Evolutionary conservation across 306 rosid genomes (phyloP).

Genomic region (Luffa acutangula): DNA sequence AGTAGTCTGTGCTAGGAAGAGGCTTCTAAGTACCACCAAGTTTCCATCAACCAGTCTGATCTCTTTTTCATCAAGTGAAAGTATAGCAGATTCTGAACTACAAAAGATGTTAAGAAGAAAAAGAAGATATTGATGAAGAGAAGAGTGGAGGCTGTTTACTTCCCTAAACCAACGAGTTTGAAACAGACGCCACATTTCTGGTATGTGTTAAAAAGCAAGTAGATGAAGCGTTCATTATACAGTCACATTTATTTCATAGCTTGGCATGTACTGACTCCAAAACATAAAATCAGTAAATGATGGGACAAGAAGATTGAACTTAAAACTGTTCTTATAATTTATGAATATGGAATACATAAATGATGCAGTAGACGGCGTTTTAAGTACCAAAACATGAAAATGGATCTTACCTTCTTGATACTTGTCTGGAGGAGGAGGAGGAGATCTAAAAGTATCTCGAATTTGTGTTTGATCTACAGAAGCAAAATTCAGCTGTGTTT

Average conservation of each 20-base stretch:
- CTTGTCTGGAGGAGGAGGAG: conserved; percentile 45
- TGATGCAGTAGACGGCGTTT: neutral
- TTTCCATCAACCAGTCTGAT: neutral
- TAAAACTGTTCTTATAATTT: neutral
- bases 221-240: neutral
- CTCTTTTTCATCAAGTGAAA: neutral
- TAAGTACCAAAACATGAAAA: neutral
- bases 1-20: neutral
- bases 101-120: neutral
- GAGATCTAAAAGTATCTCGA: conserved; percentile 24
- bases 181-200: neutral
- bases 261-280: neutral
- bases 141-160: neutral
- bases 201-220: neutral
- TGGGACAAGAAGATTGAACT: neutral
- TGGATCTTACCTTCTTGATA: conserved; percentile 31
- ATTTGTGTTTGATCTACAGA: conserved; percentile 36
- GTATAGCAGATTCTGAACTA: neutral
- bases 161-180: neutral
- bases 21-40: neutral
- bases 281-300: neutral
- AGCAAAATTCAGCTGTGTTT: conserved; percentile 31
- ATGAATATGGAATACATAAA: neutral
- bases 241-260: neutral
- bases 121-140: neutral